These are phyloP conservation scores for Tetragonia tetragonoides DNA, from an alignment of 148 eudicot genomes.

Conservation along the genomic window DNA sequence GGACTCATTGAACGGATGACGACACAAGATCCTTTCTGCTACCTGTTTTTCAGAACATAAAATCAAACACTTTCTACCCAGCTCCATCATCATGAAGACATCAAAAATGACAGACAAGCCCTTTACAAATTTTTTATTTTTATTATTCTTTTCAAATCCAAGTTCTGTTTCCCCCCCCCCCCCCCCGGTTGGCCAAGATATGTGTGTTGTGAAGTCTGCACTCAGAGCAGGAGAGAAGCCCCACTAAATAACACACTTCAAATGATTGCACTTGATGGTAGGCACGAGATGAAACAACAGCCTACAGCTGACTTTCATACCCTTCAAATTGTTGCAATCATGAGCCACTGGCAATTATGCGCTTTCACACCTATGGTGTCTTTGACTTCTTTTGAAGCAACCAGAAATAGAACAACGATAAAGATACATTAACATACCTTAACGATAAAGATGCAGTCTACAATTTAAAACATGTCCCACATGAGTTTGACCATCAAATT, in stretches of 20 bases:
- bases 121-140: neutral
- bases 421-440: no score
- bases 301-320: slow-evolving; percentile 1
- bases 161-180: neutral
- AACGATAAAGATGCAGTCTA: neutral
- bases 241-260: neutral
- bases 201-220: neutral
- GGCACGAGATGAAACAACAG: neutral
- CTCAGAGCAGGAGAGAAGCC: neutral
- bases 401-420: neutral
- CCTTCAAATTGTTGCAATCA: neutral
- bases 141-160: no score
- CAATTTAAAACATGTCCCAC: neutral
- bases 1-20: slow-evolving; percentile 94
- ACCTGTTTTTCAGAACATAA: slow-evolving; percentile 40
- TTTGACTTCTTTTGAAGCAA: neutral
- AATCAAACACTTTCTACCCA: neutral
- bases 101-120: neutral
- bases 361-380: neutral
- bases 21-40: slow-evolving; percentile 82
- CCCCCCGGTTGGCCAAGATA: neutral
- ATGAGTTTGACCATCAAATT: neutral
- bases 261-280: neutral
- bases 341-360: neutral
- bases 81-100: neutral